Evolutionary conservation across 2,329 filamentous ascomycete genomes (phyloP), one percentile per base, ranked within the genome.

Genomic region (Colletotrichum sp.): DNA sequence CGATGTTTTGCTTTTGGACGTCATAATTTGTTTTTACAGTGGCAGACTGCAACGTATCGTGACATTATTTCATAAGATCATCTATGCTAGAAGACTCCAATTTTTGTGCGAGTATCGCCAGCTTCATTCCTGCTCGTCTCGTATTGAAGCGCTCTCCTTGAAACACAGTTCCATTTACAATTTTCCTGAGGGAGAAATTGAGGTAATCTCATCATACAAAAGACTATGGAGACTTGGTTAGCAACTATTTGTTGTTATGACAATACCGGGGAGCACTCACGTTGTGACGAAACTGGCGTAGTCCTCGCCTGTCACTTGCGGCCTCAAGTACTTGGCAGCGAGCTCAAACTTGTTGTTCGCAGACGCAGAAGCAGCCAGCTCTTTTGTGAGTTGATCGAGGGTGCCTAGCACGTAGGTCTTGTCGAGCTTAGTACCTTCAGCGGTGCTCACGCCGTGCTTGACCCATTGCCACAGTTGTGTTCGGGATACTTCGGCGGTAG

Each of bases 391-490:
- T 24, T 97, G 94, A 81, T 93, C 90, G 75, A 97, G 89, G 74
- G 97, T 86, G 84, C 91, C 90, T 70, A 96, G 90, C 11, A 94
- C 93, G 81, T 96, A 97, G 18, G 90, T 89, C 88, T 97, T 97
- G 84, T 96, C 94, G 77, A 98, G 90, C 79, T 90, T 93, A 87
- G 94, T 94, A 83, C 95, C 95, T 81, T 96, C 94, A 36, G 92
- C 90, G 6, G 94, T 96, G 70, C 88, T 88, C 69, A 94, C 87
- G 72, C 87, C 87, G 80, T 90, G 88, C 78, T 88, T 90, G 74
- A 92, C 90, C 95, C 95, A 98, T 83, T 98, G 95, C 95, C 95
- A 96, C 36, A 98, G 88, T 86, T 98, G 95, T 76, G 90, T 93
- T 76, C 95, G 91, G 64, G 93, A 95, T 4, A 98, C 95, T 84